Conservation (phyloP, 305 asterid genomes). For the Solanum aculeatissimum region DNA sequence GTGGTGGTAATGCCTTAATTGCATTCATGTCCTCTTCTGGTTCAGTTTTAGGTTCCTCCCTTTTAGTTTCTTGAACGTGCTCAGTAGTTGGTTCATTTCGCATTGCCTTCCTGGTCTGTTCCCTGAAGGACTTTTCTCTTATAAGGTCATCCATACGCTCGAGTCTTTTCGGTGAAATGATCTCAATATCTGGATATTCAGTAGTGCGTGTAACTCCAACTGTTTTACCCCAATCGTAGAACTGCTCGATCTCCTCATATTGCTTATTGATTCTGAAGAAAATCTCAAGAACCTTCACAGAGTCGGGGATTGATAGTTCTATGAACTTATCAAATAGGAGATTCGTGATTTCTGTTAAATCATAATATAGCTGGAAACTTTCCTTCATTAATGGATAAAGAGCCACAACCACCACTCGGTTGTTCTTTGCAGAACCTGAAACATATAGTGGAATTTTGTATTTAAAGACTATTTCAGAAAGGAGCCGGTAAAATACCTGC, state of each 20-base stretch:
- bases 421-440: slow-evolving; percentile 63
- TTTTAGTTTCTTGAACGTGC: slow-evolving; percentile 1
- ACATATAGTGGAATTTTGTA: background rate
- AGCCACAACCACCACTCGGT: slow-evolving; percentile 60
- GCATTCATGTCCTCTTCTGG: slow-evolving; percentile 39
- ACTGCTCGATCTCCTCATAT: slow-evolving; percentile 66
- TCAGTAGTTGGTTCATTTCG: slow-evolving; percentile 17
- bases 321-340: slow-evolving; percentile 64
- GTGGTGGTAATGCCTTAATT: slow-evolving; percentile 68
- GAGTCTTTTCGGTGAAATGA: slow-evolving; percentile 58
- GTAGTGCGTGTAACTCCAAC: slow-evolving; percentile 58
- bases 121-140: slow-evolving; percentile 36
- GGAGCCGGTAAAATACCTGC: background rate
- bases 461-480: background rate
- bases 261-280: slow-evolving; percentile 72
- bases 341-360: slow-evolving; percentile 61
- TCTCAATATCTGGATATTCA: slow-evolving; percentile 77
- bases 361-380: slow-evolving; percentile 64
- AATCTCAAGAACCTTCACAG: slow-evolving; percentile 47
- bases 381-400: slow-evolving; percentile 64
- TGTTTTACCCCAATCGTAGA: slow-evolving; percentile 61
- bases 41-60: slow-evolving; percentile 17
- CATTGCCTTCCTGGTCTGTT: slow-evolving; percentile 11
- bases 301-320: slow-evolving; percentile 55
- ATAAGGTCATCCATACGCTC: slow-evolving; percentile 83